Conservation (phyloP, 1,284 basidiomycete genomes). For the Ceratobasidium sp. region DNA sequence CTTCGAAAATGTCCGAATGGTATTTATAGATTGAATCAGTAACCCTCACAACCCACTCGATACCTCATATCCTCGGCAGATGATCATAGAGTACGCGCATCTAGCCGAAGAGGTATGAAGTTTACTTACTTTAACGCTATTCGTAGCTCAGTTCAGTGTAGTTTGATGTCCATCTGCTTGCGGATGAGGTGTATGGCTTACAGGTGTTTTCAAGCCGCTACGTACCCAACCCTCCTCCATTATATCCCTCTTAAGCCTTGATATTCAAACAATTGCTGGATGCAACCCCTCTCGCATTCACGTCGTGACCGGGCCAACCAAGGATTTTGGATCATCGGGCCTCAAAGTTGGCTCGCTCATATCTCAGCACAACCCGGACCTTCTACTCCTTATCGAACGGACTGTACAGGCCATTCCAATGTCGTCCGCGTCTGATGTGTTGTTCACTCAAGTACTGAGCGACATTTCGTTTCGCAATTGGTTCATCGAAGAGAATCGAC, state of each 20-base stretch:
- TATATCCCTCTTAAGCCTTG: constrained; percentile 24
- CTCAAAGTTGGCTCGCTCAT: constrained; percentile 40
- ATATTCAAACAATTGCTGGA: background rate
- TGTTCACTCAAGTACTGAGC: constrained; percentile 14
- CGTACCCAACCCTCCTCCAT: constrained; percentile 37
- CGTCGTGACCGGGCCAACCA: constrained; percentile 38
- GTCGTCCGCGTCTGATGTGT: constrained; percentile 5
- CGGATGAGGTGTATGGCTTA: constrained; percentile 40
- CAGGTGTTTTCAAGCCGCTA: constrained; percentile 37
- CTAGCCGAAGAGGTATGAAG: constrained; percentile 28
- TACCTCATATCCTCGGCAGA: constrained; percentile 17
- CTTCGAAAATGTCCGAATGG: no score
- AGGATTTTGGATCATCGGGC: constrained; percentile 43
- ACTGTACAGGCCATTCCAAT: constrained; percentile 21
- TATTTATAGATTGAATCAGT: no score
- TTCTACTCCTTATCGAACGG: constrained; percentile 19
- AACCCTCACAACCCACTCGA: constrained; percentile 43
- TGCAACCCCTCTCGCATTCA: constrained; percentile 37
- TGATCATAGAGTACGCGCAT: constrained; percentile 18
- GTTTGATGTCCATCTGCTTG: constrained; percentile 39
- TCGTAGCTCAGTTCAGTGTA: background rate
- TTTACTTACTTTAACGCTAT: background rate
- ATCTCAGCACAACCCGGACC: constrained; percentile 43
- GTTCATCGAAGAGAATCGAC: constrained; percentile 23
- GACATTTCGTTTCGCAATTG: constrained; percentile 25